phyloP scores from a whole-genome alignment of 352 stramenopile species.

The Globisporangium ultimum region DNA sequence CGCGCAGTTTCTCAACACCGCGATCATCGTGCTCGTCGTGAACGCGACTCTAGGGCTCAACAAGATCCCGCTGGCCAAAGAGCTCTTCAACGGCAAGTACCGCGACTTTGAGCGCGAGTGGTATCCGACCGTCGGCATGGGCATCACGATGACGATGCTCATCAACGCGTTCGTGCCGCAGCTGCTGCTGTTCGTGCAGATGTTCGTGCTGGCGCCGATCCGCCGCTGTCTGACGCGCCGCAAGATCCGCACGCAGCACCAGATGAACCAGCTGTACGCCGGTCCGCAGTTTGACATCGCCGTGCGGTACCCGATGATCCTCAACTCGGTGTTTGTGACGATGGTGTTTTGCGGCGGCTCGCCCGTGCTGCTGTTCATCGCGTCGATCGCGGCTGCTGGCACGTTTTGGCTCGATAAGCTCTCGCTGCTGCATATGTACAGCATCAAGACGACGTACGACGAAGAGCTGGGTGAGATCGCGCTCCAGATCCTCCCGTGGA shows the following conservation, averaged over 20 bases:
- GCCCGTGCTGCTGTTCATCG: slow-evolving; percentile 77
- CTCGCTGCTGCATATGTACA: slow-evolving; percentile 69
- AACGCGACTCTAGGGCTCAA: slow-evolving; percentile 55
- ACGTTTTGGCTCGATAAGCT: slow-evolving; percentile 86
- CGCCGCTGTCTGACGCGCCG: slow-evolving; percentile 32
- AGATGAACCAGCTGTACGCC: slow-evolving; percentile 79
- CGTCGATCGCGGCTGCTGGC: slow-evolving; percentile 43
- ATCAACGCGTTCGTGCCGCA: slow-evolving; percentile 78
- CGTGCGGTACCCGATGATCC: slow-evolving; percentile 75
- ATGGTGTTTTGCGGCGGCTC: slow-evolving; percentile 80
- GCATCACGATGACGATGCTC: slow-evolving; percentile 84
- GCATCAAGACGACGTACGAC: slow-evolving; percentile 78
- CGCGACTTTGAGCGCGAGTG: slow-evolving; percentile 81
- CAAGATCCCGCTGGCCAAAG: slow-evolving; percentile 36
- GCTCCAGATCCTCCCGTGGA: slow-evolving; percentile 61
- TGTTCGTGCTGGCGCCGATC: slow-evolving; percentile 57
- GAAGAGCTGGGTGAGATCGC: slow-evolving; percentile 66
- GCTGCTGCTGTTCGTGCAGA: slow-evolving; percentile 47
- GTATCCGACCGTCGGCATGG: slow-evolving; percentile 86
- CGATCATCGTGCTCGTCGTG: slow-evolving; percentile 76
- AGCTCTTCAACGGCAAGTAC: slow-evolving; percentile 78
- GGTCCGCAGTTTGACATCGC: slow-evolving; percentile 73
- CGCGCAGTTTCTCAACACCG: slow-evolving; percentile 83
- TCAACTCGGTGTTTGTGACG: slow-evolving; percentile 85
- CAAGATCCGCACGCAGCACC: slow-evolving; percentile 57